These are phyloP conservation scores for Sarocladium strictum DNA, from an alignment of 2,329 filamentous ascomycete genomes.

Conservation along the genomic window DNA sequence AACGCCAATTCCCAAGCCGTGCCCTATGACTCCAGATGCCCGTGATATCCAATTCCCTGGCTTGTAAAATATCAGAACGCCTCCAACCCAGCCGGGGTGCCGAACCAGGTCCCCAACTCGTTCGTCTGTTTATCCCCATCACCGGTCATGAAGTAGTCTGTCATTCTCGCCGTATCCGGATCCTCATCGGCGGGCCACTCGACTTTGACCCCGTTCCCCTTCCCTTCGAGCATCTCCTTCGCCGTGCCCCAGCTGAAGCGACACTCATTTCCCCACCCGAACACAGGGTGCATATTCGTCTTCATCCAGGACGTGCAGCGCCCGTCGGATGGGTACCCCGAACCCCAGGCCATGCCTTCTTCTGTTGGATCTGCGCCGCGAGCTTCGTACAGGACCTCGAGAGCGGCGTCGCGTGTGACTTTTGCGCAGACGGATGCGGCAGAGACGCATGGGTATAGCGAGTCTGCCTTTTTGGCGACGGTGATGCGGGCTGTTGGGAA, in stretches of 20 bases:
- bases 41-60: background rate
- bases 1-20: background rate
- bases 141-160: constrained; percentile 61
- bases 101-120: constrained; percentile 80
- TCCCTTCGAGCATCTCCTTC: constrained; percentile 86
- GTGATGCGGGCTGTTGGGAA: constrained; percentile 74
- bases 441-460: constrained; percentile 84
- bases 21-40: background rate
- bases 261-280: constrained; percentile 92
- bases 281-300: constrained; percentile 82
- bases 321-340: constrained; percentile 85
- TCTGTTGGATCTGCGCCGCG: constrained; percentile 22
- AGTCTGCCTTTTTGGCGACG: constrained; percentile 88
- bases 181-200: constrained; percentile 84
- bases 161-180: constrained; percentile 61
- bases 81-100: constrained; percentile 61
- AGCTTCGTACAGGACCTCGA: constrained; percentile 68
- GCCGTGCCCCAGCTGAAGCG: constrained; percentile 94
- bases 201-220: constrained; percentile 60
- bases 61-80: constrained; percentile 54
- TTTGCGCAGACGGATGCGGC: constrained; percentile 94
- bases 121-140: constrained; percentile 41
- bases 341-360: constrained; percentile 66
- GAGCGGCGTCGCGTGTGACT: constrained; percentile 84
- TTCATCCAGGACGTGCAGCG: constrained; percentile 78